Base-by-base conservation (phyloP, 495 filamentous ascomycete genomes). In the Rhizodiscina lignyota region DNA sequence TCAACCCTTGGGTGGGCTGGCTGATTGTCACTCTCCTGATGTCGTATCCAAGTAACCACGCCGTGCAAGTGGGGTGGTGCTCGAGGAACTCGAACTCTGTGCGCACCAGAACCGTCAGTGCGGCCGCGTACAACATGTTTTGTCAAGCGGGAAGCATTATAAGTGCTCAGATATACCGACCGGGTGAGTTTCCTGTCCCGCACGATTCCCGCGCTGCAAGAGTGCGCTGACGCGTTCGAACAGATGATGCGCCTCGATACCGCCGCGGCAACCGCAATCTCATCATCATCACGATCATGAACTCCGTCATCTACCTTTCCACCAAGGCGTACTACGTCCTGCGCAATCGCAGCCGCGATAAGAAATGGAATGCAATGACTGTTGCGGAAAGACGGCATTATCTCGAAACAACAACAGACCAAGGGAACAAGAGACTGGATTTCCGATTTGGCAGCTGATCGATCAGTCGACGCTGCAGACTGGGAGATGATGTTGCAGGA, bases 81-180 rank as follows among this genome's bases (percentile, higher is more conserved):
- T 72, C 70, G 0, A 59, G 68, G 20, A 78, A 81, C 48, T 65
- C 72, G 3, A 76, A 76, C n/a, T 68, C 68, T 0, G 77, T 82
- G 10, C 55, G 75, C 1, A 79, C 77, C 0, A 49, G 78, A 2
- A 72, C 76, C 3, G 70, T 83, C 13, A 66, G 64, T 2, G 66
- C 68, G 0, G 65, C 64, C 0, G 21, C 63, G 4, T 68, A 67
- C 45, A 68, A 66, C 38, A 54, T 59, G 52, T 49, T 41, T 29
- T 56, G 61, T 11, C 61, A 66, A 36, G 40, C 52, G 4, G 63
- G 64, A 5, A 65, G 59, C 31, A 65, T 72, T 22, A 62, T 68
- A 38, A 52, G 55, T 0, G 53, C 45, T 35, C 68, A 70, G 42
- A 63, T 73, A 28, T 74, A 72, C 46, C 56, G 66, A n/a, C n/a